Evolutionary conservation across 768 basidiomycete genomes (phyloP), one percentile per base, ranked within the genome.

Genomic region (Paxillus ammoniavirescens): DNA sequence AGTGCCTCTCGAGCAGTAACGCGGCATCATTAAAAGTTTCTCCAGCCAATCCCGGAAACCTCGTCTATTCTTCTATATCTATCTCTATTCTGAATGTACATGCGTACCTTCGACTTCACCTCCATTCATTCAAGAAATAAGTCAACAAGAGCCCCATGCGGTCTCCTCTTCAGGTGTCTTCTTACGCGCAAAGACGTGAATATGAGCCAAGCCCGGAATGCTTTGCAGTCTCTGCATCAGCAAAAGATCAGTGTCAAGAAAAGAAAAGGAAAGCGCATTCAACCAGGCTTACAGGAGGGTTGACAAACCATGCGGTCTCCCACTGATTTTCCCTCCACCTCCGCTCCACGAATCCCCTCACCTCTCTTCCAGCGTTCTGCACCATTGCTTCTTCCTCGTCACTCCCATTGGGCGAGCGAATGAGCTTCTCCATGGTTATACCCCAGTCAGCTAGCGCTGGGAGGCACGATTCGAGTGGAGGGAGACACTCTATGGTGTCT

Each of bases 281-380:
- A 48, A 10, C 13, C 4, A 49, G 28, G 47, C 87, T 65, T 61
- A 93, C 91, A 47, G 86, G 89, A 41, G 91, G 91, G 64, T 93
- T 93, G 41, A 91, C 87, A 63, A 93, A 93, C 92, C 92, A 94
- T 2, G 89, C 89, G 0, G 90, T 91, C 71, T 94, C 92, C 91
- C 89, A 94, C n/a, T 80, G 78, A 5, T 62, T 66, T 62, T 91
- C 88, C 15, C 63, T 60, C 92, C 92, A 93, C 45, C 82, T 73
- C 45, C 74, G 75, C 65, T 71, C 75, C 12, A 94, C 80, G 66
- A 87, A 93, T 46, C 68, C 69, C 33, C 80, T 75, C 41, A 91
- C 81, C 57, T 89, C 83, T 41, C 59, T 65, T 6, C 83, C 84
- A 5, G 82, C 85, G 42, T 65, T 65, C 44, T 65, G 65, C 9